Evolutionary conservation across 2,329 filamentous ascomycete species (phyloP).

Genomic region (Cyphellophora attinorum): DNA sequence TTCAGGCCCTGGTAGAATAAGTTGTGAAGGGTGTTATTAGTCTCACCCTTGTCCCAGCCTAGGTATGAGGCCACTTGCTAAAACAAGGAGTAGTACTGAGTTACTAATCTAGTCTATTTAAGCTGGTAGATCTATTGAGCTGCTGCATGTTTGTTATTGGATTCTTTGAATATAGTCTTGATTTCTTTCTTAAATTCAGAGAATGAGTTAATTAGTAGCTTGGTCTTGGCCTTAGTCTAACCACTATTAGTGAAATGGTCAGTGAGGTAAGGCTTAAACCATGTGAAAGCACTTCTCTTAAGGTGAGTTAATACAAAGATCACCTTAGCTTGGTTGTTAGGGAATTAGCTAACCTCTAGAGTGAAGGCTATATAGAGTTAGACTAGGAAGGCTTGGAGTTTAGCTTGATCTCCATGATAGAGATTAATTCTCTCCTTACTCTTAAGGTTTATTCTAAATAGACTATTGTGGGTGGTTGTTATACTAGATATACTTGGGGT

Average conservation of each 20-base stretch:
- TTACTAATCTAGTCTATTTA: neutral
- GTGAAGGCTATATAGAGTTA: slow-evolving; percentile 1
- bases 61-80: slow-evolving; percentile 1
- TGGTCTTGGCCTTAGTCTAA: neutral
- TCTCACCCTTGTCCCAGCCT: slow-evolving; percentile 1
- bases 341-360: neutral
- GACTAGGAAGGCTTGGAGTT: slow-evolving; percentile 1
- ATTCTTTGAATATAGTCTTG: neutral
- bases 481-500: neutral
- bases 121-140: neutral
- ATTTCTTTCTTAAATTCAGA: neutral
- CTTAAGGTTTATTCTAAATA: neutral
- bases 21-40: neutral
- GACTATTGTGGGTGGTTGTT: no score
- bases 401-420: neutral
- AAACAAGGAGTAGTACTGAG: neutral
- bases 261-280: neutral
- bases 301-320: neutral
- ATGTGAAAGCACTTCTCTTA: neutral
- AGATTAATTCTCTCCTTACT: neutral
- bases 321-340: neutral
- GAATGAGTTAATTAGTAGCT: neutral
- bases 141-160: neutral
- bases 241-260: neutral
- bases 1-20: neutral